Conservation (phyloP, 352 stramenopile species). For the Phytophthora multivora region DNA sequence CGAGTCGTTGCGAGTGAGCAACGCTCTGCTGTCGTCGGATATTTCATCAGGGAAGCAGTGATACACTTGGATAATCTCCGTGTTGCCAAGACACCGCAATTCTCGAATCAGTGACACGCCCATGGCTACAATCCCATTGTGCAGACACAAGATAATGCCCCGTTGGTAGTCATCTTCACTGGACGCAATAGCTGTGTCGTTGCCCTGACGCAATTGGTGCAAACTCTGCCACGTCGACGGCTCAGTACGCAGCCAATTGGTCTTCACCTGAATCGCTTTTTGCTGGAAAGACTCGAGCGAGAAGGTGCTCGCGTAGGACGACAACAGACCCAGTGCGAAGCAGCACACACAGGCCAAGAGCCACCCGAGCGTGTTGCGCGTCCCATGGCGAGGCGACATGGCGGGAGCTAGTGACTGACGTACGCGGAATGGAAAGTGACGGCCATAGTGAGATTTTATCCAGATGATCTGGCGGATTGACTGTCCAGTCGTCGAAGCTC, state of each 20-base stretch:
- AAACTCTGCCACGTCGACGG: constrained; percentile 21
- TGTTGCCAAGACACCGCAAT: constrained; percentile 29
- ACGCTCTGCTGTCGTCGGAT: constrained; percentile 27
- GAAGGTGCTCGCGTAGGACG: constrained; percentile 34
- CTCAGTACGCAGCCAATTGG: constrained; percentile 12
- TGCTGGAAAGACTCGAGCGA: constrained; percentile 17
- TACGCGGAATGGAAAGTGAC: constrained; percentile 11
- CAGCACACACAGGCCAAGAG: constrained; percentile 46
- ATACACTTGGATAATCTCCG: constrained; percentile 29
- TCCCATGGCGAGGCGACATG: constrained; percentile 1
- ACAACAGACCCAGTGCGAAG: constrained; percentile 42
- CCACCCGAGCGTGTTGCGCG: constrained; percentile 34
- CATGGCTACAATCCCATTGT: constrained; percentile 53
- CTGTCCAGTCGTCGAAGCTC: not conserved
- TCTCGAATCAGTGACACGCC: constrained; percentile 66
- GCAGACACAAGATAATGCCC: constrained; percentile 46
- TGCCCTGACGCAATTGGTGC: not conserved
- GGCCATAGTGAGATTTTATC: too few species aligned
- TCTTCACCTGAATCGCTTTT: not conserved
- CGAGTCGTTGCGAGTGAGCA: constrained; percentile 50
- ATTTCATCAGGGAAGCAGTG: constrained; percentile 46
- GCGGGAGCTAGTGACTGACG: not conserved
- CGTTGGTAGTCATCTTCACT: constrained; percentile 12
- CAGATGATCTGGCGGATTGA: not conserved
- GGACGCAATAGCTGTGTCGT: not conserved